Conservation (phyloP, 75 land plant genomes). For the Picea glauca region DNA sequence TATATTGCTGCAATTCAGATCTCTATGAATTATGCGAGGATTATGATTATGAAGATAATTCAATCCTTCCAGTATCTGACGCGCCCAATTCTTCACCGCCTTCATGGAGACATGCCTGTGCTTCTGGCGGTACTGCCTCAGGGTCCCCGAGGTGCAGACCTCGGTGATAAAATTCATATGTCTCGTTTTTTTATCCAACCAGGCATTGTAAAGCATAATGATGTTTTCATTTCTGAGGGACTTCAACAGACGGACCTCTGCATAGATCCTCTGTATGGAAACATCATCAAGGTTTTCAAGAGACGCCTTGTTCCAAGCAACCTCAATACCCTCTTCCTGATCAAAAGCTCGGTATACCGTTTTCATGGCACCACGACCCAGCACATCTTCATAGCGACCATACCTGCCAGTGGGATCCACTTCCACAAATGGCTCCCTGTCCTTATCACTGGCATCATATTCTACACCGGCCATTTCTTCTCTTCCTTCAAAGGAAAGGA, state of each 20-base stretch:
- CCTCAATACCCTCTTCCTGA: conserved; percentile 71
- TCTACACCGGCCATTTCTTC: not conserved
- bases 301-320: conserved; percentile 80
- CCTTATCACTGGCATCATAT: not conserved
- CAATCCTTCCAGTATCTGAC: conserved; percentile 66
- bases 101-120: conserved; percentile 67
- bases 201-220: conserved; percentile 39
- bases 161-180: conserved; percentile 80
- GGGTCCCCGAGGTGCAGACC: conserved; percentile 72
- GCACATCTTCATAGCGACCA: conserved; percentile 67
- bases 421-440: conserved; percentile 58
- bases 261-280: conserved; percentile 27
- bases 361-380: conserved; percentile 69
- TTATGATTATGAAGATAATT: conserved; percentile 68
- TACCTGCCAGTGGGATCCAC: conserved; percentile 65
- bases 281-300: conserved; percentile 31
- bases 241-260: conserved; percentile 52
- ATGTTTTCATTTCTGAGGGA: conserved; percentile 46
- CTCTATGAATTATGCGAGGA: conserved; percentile 82
- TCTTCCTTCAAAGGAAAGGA: too few relatives aligned
- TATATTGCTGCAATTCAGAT: conserved; percentile 79
- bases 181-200: conserved; percentile 38
- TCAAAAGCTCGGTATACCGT: conserved; percentile 78
- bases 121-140: conserved; percentile 63
- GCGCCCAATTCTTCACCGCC: conserved; percentile 76